Conservation (phyloP, 2,329 filamentous ascomycete genomes). For the Simplicillium aogashimaense region DNA sequence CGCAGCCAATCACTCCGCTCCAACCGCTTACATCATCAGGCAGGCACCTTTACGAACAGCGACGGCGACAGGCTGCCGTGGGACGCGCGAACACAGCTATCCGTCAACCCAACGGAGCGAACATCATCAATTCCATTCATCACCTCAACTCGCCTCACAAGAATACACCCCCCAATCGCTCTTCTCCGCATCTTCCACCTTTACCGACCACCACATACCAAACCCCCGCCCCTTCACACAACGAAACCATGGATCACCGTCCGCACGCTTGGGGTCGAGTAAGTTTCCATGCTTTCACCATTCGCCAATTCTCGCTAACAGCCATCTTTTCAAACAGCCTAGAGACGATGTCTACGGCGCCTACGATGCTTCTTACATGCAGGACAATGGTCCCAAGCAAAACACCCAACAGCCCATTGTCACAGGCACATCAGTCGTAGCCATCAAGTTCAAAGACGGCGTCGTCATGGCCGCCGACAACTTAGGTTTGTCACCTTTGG, state of each 20-base stretch:
- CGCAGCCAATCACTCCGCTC: slow-evolving; percentile 17
- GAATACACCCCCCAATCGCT: neutral
- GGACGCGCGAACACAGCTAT: slow-evolving; percentile 19
- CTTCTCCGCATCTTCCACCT: neutral
- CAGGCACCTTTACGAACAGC: slow-evolving; percentile 8
- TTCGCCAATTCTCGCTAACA: slow-evolving; percentile 3
- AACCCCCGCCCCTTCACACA: slow-evolving; percentile 1
- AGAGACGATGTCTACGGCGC: slow-evolving; percentile 94
- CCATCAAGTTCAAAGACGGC: slow-evolving; percentile 90
- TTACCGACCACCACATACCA: neutral
- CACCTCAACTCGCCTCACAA: neutral
- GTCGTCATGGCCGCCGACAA: slow-evolving; percentile 97
- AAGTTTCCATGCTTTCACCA: slow-evolving; percentile 24
- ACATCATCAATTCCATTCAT: slow-evolving; percentile 5
- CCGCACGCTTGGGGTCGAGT: slow-evolving; percentile 66
- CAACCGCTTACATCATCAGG: slow-evolving; percentile 4
- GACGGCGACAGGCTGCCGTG: slow-evolving; percentile 21
- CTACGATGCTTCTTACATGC: slow-evolving; percentile 82
- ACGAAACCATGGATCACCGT: slow-evolving; percentile 54
- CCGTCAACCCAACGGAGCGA: slow-evolving; percentile 8
- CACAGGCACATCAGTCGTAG: slow-evolving; percentile 91
- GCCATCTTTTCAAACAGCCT: slow-evolving; percentile 48
- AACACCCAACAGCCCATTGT: slow-evolving; percentile 91
- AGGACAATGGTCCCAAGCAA: slow-evolving; percentile 59
- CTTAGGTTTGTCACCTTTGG: slow-evolving; percentile 51